These are phyloP conservation scores for Pleurotus pulmonarius DNA, from an alignment of 768 basidiomycete species.

Conservation along the genomic window DNA sequence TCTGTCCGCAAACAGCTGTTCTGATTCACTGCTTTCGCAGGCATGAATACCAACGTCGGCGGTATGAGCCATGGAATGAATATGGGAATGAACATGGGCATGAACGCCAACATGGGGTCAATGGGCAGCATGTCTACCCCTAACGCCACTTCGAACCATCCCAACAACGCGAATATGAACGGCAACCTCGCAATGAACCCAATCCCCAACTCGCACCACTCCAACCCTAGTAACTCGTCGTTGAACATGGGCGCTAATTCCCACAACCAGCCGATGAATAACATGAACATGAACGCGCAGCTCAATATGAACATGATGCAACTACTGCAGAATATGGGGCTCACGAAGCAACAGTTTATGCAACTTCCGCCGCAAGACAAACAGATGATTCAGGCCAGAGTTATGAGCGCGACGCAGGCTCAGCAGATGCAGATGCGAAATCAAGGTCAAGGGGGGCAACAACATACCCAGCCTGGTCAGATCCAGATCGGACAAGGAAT, in stretches of 20 bases:
- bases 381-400: slow-evolving; percentile 11
- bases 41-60: neutral
- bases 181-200: neutral
- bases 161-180: neutral
- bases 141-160: neutral
- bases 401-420: slow-evolving; percentile 7
- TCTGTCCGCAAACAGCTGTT: neutral
- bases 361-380: slow-evolving; percentile 9
- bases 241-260: neutral
- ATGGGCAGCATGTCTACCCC: neutral
- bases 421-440: slow-evolving; percentile 12
- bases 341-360: slow-evolving; percentile 9
- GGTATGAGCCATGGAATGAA: slow-evolving; percentile 3
- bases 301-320: slow-evolving; percentile 3
- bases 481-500: neutral
- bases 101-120: neutral
- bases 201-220: neutral
- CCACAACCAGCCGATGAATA: neutral
- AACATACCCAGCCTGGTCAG: slow-evolving; percentile 1
- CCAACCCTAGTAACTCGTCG: neutral
- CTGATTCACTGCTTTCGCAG: neutral
- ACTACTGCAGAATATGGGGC: neutral
- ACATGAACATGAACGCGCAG: neutral
- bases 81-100: slow-evolving; percentile 2
- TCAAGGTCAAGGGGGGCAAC: slow-evolving; percentile 11